Percentiles rank a stretch among this genome's conserved stretches.
phyloP scores from a whole-genome alignment of 768 basidiomycete species.

The Suillus sp. region DNA sequence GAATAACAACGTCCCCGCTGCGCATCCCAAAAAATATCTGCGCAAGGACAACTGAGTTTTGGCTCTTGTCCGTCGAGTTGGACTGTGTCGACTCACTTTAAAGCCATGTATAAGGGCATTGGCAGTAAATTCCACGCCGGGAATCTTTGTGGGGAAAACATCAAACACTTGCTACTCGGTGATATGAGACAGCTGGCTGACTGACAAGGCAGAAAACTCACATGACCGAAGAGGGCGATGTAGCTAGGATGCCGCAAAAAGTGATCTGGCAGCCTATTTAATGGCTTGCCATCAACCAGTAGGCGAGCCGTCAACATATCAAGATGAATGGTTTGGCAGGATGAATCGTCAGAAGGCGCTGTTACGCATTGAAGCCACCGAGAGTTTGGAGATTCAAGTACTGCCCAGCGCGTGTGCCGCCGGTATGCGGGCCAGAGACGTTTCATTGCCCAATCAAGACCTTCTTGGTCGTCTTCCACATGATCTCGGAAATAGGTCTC shows the following conservation, averaged over 20 bases:
- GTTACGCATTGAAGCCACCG: constrained; percentile 36
- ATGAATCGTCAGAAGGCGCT: constrained; percentile 3
- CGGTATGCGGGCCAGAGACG: constrained; percentile 35
- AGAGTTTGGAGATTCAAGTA: constrained; percentile 20
- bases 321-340: constrained; percentile 37
- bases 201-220: constrained; percentile 19
- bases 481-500: constrained; percentile 22
- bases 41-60: not conserved
- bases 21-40: not conserved
- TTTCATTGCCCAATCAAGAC: constrained; percentile 34
- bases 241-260: constrained; percentile 39
- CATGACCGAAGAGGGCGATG: constrained; percentile 38
- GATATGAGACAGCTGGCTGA: constrained; percentile 4
- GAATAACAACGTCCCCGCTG: not conserved
- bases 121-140: constrained; percentile 39
- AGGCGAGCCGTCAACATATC: constrained; percentile 44
- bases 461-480: constrained; percentile 20
- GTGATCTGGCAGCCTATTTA: constrained; percentile 39
- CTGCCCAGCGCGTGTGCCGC: constrained; percentile 29
- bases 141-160: constrained; percentile 36
- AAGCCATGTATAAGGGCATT: constrained; percentile 20
- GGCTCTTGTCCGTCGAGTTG: not conserved
- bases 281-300: constrained; percentile 42
- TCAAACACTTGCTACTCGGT: constrained; percentile 29
- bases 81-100: constrained; percentile 21